Evolutionary conservation across 495 filamentous ascomycete genomes (phyloP).

Genomic region (Xylaria bambusicola): DNA sequence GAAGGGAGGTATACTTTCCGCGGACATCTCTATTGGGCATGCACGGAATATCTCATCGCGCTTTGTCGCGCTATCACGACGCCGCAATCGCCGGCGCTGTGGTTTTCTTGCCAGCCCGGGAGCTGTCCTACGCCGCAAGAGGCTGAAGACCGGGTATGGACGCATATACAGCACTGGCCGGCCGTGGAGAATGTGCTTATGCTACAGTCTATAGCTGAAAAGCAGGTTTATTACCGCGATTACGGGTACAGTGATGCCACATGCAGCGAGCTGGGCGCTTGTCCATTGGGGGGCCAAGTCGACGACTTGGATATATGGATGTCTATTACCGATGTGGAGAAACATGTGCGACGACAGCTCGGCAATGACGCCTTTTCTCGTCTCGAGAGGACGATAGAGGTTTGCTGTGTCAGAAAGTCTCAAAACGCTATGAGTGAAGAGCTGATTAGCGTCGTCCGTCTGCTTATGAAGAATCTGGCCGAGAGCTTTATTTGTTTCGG

Average conservation of each 20-base stretch:
- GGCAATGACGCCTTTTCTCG: constrained; percentile 18
- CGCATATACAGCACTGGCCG: constrained; percentile 24
- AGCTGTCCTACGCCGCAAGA: constrained; percentile 9
- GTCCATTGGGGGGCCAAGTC: constrained; percentile 18
- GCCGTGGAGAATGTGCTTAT: constrained; percentile 17
- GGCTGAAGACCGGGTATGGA: constrained; percentile 19
- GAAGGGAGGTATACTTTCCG: constrained; percentile 22
- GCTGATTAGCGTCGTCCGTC: neutral
- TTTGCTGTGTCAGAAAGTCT: neutral
- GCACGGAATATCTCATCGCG: constrained; percentile 18
- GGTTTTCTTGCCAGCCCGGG: neutral
- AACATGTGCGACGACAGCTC: constrained; percentile 20
- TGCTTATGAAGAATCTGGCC: constrained; percentile 12
- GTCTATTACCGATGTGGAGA: constrained; percentile 21
- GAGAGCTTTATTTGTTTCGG: constrained; percentile 17
- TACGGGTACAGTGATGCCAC: constrained; percentile 20
- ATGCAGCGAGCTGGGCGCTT: too few species aligned
- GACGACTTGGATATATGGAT: constrained; percentile 18
- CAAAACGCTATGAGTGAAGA: neutral
- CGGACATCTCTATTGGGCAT: constrained; percentile 25
- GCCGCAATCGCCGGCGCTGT: neutral
- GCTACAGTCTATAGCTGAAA: constrained; percentile 25
- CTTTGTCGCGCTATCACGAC: constrained; percentile 14
- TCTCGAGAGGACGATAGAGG: constrained; percentile 16
- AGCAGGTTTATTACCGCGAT: constrained; percentile 22